A percentile compares a stretch with the other conserved stretches of the same genome.
Conservation (phyloP, 768 basidiomycete species). For the Russula brevipes region DNA sequence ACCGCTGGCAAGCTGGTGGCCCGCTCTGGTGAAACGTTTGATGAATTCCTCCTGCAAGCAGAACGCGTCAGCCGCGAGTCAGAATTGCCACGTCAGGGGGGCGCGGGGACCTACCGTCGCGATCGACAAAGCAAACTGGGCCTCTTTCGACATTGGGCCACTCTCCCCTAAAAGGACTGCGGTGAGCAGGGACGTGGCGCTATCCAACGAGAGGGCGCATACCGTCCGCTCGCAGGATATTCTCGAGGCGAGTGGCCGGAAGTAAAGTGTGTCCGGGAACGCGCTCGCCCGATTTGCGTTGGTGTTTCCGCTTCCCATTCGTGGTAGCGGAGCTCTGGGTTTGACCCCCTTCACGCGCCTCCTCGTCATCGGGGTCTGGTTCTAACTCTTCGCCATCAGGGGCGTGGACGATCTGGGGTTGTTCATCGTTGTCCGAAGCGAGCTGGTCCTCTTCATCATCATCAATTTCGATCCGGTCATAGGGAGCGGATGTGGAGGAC, state of each 20-base stretch:
- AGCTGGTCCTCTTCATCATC: slow-evolving; percentile 27
- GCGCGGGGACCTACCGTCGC: slow-evolving; percentile 20
- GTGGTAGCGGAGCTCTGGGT: not conserved
- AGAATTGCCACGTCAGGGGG: slow-evolving; percentile 10
- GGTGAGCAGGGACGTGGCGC: slow-evolving; percentile 1
- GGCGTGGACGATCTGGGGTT: not conserved
- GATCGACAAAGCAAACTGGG: slow-evolving; percentile 23
- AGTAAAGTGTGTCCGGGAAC: slow-evolving; percentile 24
- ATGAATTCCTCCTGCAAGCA: slow-evolving; percentile 26
- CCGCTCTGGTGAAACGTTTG: slow-evolving; percentile 22
- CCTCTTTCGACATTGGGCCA: slow-evolving; percentile 27
- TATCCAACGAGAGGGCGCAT: not conserved
- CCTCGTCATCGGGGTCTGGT: slow-evolving; percentile 24
- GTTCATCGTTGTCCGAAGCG: slow-evolving; percentile 22
- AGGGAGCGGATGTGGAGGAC: slow-evolving; percentile 11
- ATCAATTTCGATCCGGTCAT: slow-evolving; percentile 24
- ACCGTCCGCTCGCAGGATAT: slow-evolving; percentile 26
- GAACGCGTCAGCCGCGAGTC: slow-evolving; percentile 4
- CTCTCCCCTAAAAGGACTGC: slow-evolving; percentile 15
- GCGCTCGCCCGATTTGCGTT: slow-evolving; percentile 22
- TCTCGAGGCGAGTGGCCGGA: slow-evolving; percentile 23
- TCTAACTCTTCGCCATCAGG: slow-evolving; percentile 24
- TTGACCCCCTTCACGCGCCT: slow-evolving; percentile 4
- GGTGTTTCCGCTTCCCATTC: slow-evolving; percentile 20
- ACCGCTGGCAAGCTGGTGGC: slow-evolving; percentile 15